A percentile compares a stretch with the other conserved stretches of the same genome.
Conservation (phyloP, 2,329 filamentous ascomycete genomes). For the Botrytis hyacinthi region DNA sequence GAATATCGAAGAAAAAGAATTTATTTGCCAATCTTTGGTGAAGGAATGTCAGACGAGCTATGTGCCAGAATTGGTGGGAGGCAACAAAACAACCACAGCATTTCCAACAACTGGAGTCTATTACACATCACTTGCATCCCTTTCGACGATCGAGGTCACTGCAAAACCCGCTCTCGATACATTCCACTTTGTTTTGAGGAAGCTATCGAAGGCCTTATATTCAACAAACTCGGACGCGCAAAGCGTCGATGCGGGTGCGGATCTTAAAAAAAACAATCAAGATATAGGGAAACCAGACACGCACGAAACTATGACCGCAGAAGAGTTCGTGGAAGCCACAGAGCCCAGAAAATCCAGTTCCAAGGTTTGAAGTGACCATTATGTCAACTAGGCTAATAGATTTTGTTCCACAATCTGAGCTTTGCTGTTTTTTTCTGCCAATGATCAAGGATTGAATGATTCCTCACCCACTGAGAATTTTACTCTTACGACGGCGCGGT, state of each 20-base stretch:
- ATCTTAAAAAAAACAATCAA: background rate
- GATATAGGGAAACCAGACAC: background rate
- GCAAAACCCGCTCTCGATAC: rapidly evolving
- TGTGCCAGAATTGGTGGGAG: background rate
- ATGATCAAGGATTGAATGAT: background rate
- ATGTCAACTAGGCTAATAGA: too few relatives aligned
- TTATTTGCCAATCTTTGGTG: rapidly evolving
- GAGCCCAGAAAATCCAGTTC: too few relatives aligned
- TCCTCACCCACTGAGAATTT: background rate
- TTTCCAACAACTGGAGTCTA: background rate
- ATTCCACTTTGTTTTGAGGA: rapidly evolving
- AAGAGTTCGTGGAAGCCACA: too few relatives aligned
- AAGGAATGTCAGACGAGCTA: background rate
- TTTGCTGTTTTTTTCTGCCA: background rate
- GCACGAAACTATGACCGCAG: too few relatives aligned
- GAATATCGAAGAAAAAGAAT: rapidly evolving
- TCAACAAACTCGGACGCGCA: background rate
- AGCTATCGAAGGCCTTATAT: background rate
- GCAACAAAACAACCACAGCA: rapidly evolving
- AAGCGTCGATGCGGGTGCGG: background rate
- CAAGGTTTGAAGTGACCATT: too few relatives aligned
- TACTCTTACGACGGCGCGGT: background rate
- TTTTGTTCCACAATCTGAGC: background rate
- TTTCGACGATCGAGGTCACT: rapidly evolving
- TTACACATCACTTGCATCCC: rapidly evolving